A percentile compares a stretch with the other conserved stretches of the same genome.
Evolutionary conservation across 1,284 basidiomycete species (phyloP).

Genomic region (Moesziomyces parantarcticus): DNA sequence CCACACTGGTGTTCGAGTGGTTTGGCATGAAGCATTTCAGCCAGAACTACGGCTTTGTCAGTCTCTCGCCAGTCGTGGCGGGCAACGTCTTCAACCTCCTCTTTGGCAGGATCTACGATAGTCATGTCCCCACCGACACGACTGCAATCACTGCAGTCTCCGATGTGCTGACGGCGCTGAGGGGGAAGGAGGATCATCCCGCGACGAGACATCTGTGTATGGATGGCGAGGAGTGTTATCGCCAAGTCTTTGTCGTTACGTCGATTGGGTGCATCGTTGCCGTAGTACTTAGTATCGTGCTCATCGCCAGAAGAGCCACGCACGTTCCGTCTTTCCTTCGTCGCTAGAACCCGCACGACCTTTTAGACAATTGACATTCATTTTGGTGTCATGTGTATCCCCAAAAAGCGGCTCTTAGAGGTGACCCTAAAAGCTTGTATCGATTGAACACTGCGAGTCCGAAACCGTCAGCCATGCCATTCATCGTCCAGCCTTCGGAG

Average conservation of each 20-base stretch:
- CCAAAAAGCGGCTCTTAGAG: slow-evolving; percentile 23
- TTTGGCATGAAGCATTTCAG: slow-evolving; percentile 85
- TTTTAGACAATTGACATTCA: neutral
- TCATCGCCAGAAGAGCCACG: slow-evolving; percentile 42
- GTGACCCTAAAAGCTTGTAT: slow-evolving; percentile 19
- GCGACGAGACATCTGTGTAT: slow-evolving; percentile 48
- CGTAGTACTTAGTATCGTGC: slow-evolving; percentile 43
- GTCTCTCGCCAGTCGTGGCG: slow-evolving; percentile 80
- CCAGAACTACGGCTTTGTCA: slow-evolving; percentile 86
- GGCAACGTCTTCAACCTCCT: slow-evolving; percentile 85
- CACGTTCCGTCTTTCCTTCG: slow-evolving; percentile 7
- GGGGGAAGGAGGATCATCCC: slow-evolving; percentile 6
- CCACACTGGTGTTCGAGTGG: slow-evolving; percentile 84
- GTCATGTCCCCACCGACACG: slow-evolving; percentile 29
- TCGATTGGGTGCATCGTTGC: slow-evolving; percentile 49
- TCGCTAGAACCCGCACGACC: neutral
- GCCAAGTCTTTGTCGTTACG: slow-evolving; percentile 61
- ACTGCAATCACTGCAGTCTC: neutral
- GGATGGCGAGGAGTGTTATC: slow-evolving; percentile 64
- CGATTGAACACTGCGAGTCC: slow-evolving; percentile 30
- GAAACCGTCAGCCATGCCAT: neutral
- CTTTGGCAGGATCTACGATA: slow-evolving; percentile 74
- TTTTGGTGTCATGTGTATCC: neutral
- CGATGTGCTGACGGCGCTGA: slow-evolving; percentile 2
- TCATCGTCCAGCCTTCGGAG: neutral